phyloP scores from a whole-genome alignment of 108 stramenopile species.

The Fragilaria radians region DNA sequence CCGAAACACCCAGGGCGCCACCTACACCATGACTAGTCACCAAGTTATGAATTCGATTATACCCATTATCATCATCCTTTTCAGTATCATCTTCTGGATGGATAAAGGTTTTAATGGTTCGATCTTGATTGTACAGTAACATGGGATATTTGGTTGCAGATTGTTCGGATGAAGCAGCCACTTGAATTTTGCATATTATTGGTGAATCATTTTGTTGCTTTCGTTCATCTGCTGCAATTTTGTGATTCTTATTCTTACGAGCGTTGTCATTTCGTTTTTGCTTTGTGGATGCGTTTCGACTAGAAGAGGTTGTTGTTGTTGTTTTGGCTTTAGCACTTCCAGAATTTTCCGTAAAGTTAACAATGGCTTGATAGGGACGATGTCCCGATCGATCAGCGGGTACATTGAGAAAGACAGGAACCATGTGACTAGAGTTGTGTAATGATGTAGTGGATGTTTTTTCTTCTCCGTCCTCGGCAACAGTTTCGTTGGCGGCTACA shows the following conservation, averaged over 20 bases:
- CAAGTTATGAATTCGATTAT: constrained; percentile 33
- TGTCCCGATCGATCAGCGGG: constrained; percentile 43
- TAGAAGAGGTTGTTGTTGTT: too few species aligned
- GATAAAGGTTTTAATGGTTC: constrained; percentile 49
- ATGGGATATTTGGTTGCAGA: constrained; percentile 37
- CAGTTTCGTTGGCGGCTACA: constrained; percentile 6
- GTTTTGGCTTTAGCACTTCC: too few species aligned
- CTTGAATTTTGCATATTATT: constrained; percentile 70
- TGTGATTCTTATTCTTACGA: constrained; percentile 13
- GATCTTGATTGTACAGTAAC: constrained; percentile 46
- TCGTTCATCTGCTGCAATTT: constrained; percentile 17
- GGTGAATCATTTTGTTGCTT: constrained; percentile 4
- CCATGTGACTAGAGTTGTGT: constrained; percentile 13
- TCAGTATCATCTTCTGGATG: too few species aligned
- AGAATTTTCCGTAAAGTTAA: constrained; percentile 51
- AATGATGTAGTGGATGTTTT: constrained; percentile 11
- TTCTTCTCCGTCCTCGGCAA: constrained; percentile 4
- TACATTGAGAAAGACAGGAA: constrained; percentile 60
- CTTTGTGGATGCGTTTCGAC: too few species aligned
- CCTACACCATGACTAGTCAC: constrained; percentile 27
- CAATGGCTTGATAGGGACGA: constrained; percentile 55
- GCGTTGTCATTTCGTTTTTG: constrained; percentile 11
- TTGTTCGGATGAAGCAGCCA: constrained; percentile 38
- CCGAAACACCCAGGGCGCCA: constrained; percentile 40
- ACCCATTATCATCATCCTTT: constrained; percentile 42